Base-by-base conservation (phyloP, 352 stramenopile species). In the Halophytophthora batemanensis region DNA sequence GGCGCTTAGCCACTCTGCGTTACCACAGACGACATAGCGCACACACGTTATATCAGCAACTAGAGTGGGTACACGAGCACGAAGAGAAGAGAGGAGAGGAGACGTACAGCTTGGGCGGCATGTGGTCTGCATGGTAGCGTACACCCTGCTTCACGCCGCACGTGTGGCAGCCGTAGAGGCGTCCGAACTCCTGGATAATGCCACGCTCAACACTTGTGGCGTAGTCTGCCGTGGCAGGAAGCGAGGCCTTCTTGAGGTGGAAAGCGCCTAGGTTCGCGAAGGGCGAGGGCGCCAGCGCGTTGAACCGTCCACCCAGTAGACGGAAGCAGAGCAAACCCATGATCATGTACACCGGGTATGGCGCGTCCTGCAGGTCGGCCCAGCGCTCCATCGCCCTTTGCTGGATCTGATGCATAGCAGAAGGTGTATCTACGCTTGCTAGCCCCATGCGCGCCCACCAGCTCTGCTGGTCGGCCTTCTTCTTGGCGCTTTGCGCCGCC, bases 51-150 rank as follows among this genome's bases (percentile, higher is more conserved):
- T 28, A 3, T 45, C 39, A 41, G 3, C 38, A 44, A 8, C 8
- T 6, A 51, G 37, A 47, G 4, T 43, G 17, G 33, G n/a, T n/a
- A n/a, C n/a, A n/a, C n/a, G n/a, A n/a, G n/a, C n/a, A n/a, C n/a
- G 50, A 37, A 53, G 3, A 39, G 45, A 19, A 45, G 14, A 23
- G 36, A 13, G 31, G 18, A 45, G 8, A 50, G 10, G 19, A 17
- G 13, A 69, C 76, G 10, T 69, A 93, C 84, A 84, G 51, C 61
- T 86, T 91, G n/a, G 82, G 84, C 1, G 84, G 84, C 80, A 90
- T 88, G 65, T 95, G 84, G 48, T 95, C 84, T 39, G 77, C 84
- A 38, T 92, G 80, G 43, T 86, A 95, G 45, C 76, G 75, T 46
- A 83, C 68, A 6, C 69, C 75, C 7, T 52, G 64, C 56, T 85